Evolutionary conservation across 768 basidiomycete species (phyloP).

Genomic region (Termitomyces sp.): DNA sequence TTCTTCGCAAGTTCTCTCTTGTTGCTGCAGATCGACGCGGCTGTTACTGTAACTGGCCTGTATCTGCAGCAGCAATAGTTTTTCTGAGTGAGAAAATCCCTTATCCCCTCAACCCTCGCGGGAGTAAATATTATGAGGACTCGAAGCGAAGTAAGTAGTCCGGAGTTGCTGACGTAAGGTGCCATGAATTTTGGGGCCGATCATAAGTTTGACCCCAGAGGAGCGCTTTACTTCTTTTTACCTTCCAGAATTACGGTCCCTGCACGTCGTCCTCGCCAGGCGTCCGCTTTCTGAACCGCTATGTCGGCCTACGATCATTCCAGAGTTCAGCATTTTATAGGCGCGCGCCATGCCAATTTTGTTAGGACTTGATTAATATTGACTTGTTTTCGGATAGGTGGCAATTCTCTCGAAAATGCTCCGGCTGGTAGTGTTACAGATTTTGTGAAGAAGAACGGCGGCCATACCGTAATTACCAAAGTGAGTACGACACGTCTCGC

Average conservation of each 20-base stretch:
- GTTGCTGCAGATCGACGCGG: neutral
- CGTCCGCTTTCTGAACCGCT: slow-evolving; percentile 21
- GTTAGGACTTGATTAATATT: slow-evolving; percentile 15
- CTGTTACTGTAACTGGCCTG: neutral
- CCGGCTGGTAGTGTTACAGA: slow-evolving; percentile 76
- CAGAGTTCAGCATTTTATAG: slow-evolving; percentile 53
- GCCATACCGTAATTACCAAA: slow-evolving; percentile 98
- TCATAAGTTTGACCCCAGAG: slow-evolving; percentile 39
- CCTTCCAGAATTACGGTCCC: slow-evolving; percentile 7
- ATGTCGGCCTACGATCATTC: slow-evolving; percentile 56
- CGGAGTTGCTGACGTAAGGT: slow-evolving; percentile 19
- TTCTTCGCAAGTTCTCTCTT: neutral
- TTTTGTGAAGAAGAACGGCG: slow-evolving; percentile 88
- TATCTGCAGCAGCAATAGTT: neutral
- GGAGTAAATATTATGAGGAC: neutral
- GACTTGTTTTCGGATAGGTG: slow-evolving; percentile 54
- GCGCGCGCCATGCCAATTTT: slow-evolving; percentile 25
- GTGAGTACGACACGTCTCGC: slow-evolving; percentile 39
- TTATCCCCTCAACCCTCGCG: neutral
- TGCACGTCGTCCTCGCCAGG: slow-evolving; percentile 14
- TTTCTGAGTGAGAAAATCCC: neutral
- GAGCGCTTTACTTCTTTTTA: slow-evolving; percentile 15
- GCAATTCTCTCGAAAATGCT: slow-evolving; percentile 87
- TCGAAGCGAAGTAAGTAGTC: neutral
- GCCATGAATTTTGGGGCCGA: slow-evolving; percentile 43